Evolutionary conservation across 306 rosid genomes (phyloP), one percentile per base, ranked within the genome.

Genomic region (Chamaecrista fasciculata): DNA sequence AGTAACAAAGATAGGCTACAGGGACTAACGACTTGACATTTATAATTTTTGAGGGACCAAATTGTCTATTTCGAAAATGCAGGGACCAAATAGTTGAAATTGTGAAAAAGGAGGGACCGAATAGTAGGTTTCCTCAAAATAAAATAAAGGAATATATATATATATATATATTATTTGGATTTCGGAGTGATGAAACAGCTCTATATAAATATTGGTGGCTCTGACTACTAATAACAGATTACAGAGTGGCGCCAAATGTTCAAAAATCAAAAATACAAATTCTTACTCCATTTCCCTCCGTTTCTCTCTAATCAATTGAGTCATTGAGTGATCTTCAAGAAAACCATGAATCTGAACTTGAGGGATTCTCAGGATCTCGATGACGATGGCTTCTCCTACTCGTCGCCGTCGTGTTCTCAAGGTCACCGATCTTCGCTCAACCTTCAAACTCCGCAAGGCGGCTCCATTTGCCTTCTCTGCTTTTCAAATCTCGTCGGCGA

Each of bases 391-490:
- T 33, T 53, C 48, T 39, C 59, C 43, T 57, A 21, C 14, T 74
- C 72, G 2, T 49, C 61, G 5, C 70, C 69, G 11, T 20, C 66
- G 16, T 94, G 98, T 73, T 71, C 86, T 21, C 89, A 88, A 52
- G 96, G 96, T 60, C 97, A 94, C 79, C 89, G 90, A 39, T 88
- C 96, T 64, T 83, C 88, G 1, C 74, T 90, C 61, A 81, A 80
- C 73, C 86, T 90, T 10, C 84, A 52, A 48, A 90, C 89, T 3
- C 75, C 78, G 10, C 79, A 85, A 40, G 96, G 97, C 59, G 98
- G 95, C 58, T 76, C 92, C 2, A 81, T 94, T 56, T 90, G 97
- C 72, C 88, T 94, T 57, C 85, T 86, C 65, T 91, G 98, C 79
- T 83, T 94, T 84, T 85, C 97, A 33, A 92, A 89, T 60, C 96